Evolutionary conservation across 2,329 filamentous ascomycete species (phyloP), one percentile per base, ranked within the genome.

Genomic region (Calonectria pauciramosa): DNA sequence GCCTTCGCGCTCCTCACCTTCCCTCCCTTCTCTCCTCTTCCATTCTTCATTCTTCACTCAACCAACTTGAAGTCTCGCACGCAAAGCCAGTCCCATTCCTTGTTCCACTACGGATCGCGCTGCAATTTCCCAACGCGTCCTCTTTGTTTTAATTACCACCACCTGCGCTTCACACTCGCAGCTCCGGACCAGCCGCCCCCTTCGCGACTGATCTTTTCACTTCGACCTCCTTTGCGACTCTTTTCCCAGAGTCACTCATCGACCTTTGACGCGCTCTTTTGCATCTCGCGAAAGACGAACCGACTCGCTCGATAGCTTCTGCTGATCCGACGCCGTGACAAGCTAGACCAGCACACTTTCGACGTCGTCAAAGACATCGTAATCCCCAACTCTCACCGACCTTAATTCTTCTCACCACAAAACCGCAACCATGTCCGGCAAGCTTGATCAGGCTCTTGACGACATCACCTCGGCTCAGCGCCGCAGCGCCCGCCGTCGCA

Each of bases 371-470:
- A 52, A 71, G 60, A 75, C 52, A 47, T 68, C 67, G 47, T 60
- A 56, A 70, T 52, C 41, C 68, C 76, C 32, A 54, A 60, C 34
- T n/a, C 66, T 51, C 51, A 67, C 70, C 71, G 75, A 78, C 72
- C 73, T 30, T 76, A 68, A 73, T 72, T 56, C 67, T 75, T 56
- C 51, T 68, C 68, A 73, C 36, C 23, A 63, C 56, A 63, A 63
- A 63, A 76, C 67, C 72, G 76, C 83, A 86, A 94, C 82, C 80
- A 98, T 98, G 96, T 95, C 95, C 90, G 94, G 92, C 89, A 98
- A 98, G 89, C 94, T 99, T 84, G 96, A 98, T 87, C 94, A 97
- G 90, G 96, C 96, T 89, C 95, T 99, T 81, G 97, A 99, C 86
- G 96, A 98, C 88, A 98, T 99, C 87, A 93, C 98, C 89, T 95